Evolutionary conservation across 306 rosid species (phyloP).

Genomic region (Malus sylvestris): DNA sequence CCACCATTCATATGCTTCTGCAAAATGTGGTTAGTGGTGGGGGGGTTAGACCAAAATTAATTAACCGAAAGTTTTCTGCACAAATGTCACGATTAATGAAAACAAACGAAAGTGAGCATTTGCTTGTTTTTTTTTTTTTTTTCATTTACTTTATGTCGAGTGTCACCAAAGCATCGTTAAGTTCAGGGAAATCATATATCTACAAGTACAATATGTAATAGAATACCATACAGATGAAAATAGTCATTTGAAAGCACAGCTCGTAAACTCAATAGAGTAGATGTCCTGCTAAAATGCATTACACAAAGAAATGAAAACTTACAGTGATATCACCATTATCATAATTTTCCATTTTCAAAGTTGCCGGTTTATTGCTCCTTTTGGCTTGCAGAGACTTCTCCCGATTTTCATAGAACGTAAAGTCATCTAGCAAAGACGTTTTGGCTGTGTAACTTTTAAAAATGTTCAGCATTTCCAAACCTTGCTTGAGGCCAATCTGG

Average conservation of each 20-base stretch:
- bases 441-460: constrained; percentile 48
- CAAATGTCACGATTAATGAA: neutral
- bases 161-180: neutral
- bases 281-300: neutral
- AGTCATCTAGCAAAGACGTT: constrained; percentile 67
- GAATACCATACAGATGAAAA: neutral
- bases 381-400: constrained; percentile 36
- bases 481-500: constrained; percentile 70
- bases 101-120: neutral
- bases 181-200: neutral
- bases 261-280: neutral
- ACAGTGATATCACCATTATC: constrained; percentile 22
- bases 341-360: constrained; percentile 29
- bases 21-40: neutral
- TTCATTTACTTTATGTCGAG: neutral
- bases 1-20: constrained; percentile 30
- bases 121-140: neutral
- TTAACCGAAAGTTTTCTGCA: neutral
- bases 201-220: neutral
- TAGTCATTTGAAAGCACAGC: neutral
- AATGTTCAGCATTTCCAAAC: constrained; percentile 63
- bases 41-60: neutral
- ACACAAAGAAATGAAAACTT: constrained; percentile 9
- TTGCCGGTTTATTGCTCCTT: constrained; percentile 25
- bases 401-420: constrained; percentile 54